phyloP scores from a whole-genome alignment of 208 protist genomes.

The Acanthamoeba triangularis region DNA sequence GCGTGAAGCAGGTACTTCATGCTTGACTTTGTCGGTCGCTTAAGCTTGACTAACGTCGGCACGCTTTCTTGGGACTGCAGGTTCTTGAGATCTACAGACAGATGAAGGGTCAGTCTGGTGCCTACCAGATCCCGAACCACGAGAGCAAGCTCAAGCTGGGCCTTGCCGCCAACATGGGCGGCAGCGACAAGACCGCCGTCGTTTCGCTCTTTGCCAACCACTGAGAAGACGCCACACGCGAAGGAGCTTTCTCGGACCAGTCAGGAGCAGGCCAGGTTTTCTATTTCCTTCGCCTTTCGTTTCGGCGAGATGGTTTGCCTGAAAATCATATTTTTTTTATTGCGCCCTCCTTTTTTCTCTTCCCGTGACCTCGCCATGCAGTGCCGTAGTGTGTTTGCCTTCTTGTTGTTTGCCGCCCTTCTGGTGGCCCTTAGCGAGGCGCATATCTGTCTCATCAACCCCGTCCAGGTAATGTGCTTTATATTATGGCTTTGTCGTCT shows the following conservation, averaged over 20 bases:
- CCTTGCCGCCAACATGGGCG: constrained; percentile 95
- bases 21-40: no score
- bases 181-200: constrained; percentile 95
- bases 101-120: constrained; percentile 95
- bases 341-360: neutral
- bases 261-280: no score
- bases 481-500: neutral
- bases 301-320: no score
- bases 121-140: constrained; percentile 90
- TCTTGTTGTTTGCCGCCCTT: neutral
- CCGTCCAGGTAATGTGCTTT: neutral
- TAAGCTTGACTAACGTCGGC: neutral
- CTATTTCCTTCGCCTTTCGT: no score
- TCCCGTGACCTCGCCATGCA: neutral
- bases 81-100: constrained; percentile 95
- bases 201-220: constrained; percentile 90
- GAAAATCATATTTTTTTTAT: no score
- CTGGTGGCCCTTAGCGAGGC: neutral
- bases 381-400: neutral
- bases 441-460: constrained; percentile 25
- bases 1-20: constrained; percentile 56
- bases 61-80: constrained; percentile 82
- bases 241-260: no score
- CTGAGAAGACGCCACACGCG: no score
- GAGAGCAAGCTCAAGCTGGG: constrained; percentile 90